A percentile compares a stretch with the other conserved stretches of the same genome.
Evolutionary conservation across 371 early-diverging fungal genomes (phyloP).

Genomic region (Chytridium lagenaria): DNA sequence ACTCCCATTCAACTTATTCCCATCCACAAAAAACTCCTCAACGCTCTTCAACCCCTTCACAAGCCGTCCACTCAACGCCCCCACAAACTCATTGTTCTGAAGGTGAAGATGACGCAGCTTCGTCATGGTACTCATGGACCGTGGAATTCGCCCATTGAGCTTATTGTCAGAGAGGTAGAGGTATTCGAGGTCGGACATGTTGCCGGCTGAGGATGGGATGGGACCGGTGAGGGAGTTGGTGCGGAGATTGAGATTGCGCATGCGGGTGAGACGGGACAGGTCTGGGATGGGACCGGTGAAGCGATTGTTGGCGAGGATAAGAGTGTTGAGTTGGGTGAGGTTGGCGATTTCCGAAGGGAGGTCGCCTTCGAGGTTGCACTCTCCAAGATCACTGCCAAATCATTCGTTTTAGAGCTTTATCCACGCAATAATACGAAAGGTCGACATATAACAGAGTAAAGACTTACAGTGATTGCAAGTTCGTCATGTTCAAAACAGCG

Average conservation of each 20-base stretch:
- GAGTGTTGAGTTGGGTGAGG: constrained; percentile 2
- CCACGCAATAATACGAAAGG: too few species aligned
- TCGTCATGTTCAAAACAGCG: constrained; percentile 5
- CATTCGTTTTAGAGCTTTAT: too few species aligned
- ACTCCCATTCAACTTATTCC: constrained; percentile 13
- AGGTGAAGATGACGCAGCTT: constrained; percentile 9
- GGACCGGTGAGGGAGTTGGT: constrained; percentile 13
- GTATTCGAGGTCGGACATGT: constrained; percentile 13
- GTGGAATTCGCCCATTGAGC: constrained; percentile 1
- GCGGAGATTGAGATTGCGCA: not conserved
- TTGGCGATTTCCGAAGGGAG: not conserved
- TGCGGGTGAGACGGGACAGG: not conserved
- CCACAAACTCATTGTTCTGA: constrained; percentile 1
- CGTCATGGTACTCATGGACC: not conserved
- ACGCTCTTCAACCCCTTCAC: not conserved
- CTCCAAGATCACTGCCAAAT: not conserved
- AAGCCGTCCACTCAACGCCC: not conserved
- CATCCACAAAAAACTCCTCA: constrained; percentile 13
- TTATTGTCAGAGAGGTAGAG: constrained; percentile 18
- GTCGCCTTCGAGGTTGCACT: not conserved
- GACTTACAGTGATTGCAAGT: not conserved
- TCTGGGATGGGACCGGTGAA: constrained; percentile 16
- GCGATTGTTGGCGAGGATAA: constrained; percentile 15
- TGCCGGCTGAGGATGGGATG: constrained; percentile 7
- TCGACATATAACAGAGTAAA: not conserved